Base-by-base conservation (phyloP, 352 stramenopile species). In the Paralagenidium karlingii region DNA sequence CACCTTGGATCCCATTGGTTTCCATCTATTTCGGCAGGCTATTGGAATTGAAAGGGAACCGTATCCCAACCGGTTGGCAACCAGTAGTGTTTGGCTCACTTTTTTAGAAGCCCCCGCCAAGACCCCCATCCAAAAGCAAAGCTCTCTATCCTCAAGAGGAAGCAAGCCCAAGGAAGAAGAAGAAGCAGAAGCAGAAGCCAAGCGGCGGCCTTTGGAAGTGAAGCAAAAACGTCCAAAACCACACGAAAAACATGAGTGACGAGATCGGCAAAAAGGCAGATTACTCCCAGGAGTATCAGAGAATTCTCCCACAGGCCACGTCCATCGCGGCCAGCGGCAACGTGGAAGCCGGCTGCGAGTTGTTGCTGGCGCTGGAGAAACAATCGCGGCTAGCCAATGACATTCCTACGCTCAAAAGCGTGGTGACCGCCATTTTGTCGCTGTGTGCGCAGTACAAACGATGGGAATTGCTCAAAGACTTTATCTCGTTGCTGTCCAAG, bases 381-480 rank as follows among this genome's bases (percentile, higher is more conserved):
- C 63, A 80, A 55, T 59, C 69, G 42, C 73, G 74, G 5, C 55
- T 87, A 16, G 64, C 73, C n/a, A 89, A 85, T 45, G 76, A 89
- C 59, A 70, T 91, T 54, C 50, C 66, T 11, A 94, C 80, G 57
- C 71, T 94, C 19, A 92, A 91, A 55, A 52, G 66, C 45, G 56
- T 90, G 19, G 73, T 92, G 38, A 60, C 63, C 10, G 53, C 76
- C 8, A 60, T 94, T 29, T 52, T 94, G 24, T 47, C 66, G 34
- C 50, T 96, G 1, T 95, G 85, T 46, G 71, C 66, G 29, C 54
- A 82, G 34, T 60, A 84, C 47, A 83, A 92, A 58, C 81, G 83
- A 46, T 96, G 78, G 82, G 71, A 90, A 33, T 61, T 94, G 52
- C 60, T 96, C 10, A 88, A 89, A 50, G 67, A 86, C 37, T 74